Evolutionary conservation across 83 land plant species (phyloP).

Genomic region (Picea abies): DNA sequence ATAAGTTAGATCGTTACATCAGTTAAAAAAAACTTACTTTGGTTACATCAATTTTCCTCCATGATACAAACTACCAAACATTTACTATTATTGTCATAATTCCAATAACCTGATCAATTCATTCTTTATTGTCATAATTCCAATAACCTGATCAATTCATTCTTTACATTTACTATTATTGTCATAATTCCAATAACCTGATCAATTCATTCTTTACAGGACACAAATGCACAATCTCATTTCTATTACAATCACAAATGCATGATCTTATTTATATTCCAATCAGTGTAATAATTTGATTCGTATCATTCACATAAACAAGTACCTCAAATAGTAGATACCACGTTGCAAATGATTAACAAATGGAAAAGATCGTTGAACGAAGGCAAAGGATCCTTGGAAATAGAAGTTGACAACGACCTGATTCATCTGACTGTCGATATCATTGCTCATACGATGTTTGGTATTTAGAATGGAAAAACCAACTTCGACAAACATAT

Average conservation of each 20-base stretch:
- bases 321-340: constrained; percentile 6
- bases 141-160: no score
- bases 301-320: not conserved
- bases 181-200: no score
- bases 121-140: no score
- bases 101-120: no score
- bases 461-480: constrained; percentile 16
- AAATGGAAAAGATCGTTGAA: not conserved
- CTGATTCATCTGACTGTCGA: constrained; percentile 5
- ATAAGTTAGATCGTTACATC: no score
- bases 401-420: constrained; percentile 10
- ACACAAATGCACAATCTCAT: not conserved
- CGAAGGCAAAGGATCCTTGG: not conserved
- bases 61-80: no score
- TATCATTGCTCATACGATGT: constrained; percentile 19
- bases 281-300: no score
- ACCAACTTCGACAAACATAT: constrained; percentile 2
- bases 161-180: no score
- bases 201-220: not conserved
- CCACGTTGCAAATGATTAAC: constrained; percentile 10
- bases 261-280: not conserved
- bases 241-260: no score
- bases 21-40: no score
- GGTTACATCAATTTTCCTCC: no score
- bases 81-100: no score